Evolutionary conservation across 148 eudicot species (phyloP).

Genomic region (Camellia lanceoleosa): DNA sequence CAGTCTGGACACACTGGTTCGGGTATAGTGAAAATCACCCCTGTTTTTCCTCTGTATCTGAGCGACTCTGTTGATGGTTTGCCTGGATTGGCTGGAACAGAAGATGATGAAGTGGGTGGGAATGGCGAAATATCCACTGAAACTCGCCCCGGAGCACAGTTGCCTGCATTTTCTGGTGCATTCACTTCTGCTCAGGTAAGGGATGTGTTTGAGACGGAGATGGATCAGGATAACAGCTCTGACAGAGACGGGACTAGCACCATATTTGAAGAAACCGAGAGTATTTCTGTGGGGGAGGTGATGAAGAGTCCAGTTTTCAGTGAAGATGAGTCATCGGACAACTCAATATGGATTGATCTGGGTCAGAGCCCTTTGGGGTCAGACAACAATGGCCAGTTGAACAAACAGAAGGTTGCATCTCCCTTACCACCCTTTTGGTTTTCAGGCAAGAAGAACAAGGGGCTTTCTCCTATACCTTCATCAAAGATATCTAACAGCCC

Average conservation of each 20-base stretch:
- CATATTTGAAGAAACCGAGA: conserved; percentile 83
- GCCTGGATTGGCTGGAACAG: conserved; percentile 52
- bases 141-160: conserved; percentile 49
- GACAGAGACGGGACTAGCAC: conserved; percentile 91
- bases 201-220: conserved; percentile 87
- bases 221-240: conserved; percentile 77
- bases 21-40: conserved; percentile 92
- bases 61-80: conserved; percentile 83
- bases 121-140: conserved; percentile 58
- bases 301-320: conserved; percentile 96
- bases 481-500: conserved; percentile 54
- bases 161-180: conserved; percentile 97
- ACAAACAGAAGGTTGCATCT: conserved; percentile 49
- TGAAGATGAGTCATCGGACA: conserved; percentile 94
- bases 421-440: conserved; percentile 76
- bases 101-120: conserved; percentile 51
- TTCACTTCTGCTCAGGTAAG: conserved; percentile 81
- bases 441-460: conserved; percentile 52
- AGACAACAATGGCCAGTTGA: conserved; percentile 44
- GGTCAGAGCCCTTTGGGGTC: conserved; percentile 92
- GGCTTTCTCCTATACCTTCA: conserved; percentile 53
- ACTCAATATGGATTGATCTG: conserved; percentile 93
- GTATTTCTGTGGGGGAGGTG: conserved; percentile 82
- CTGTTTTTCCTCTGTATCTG: conserved; percentile 74
- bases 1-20: conserved; percentile 82